A percentile compares a stretch with the other conserved stretches of the same genome.
These are phyloP conservation scores for Calocybe gambosa DNA, from an alignment of 1,284 basidiomycete species.

Conservation along the genomic window DNA sequence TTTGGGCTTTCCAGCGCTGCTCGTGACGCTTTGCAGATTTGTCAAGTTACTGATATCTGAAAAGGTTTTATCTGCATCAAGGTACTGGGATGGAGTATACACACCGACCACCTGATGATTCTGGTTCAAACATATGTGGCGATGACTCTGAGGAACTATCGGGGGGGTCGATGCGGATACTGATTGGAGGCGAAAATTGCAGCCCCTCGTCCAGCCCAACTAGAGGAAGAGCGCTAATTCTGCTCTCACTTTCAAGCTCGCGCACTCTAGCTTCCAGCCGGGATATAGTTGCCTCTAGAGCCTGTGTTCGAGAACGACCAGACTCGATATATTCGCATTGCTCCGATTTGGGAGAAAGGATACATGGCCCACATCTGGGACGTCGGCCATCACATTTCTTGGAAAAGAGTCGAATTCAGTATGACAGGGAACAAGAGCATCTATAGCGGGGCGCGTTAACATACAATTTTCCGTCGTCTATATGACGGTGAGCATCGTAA, in stretches of 20 bases:
- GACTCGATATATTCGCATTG: constrained; percentile 39
- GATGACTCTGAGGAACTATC: constrained; percentile 27
- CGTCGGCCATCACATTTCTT: constrained; percentile 40
- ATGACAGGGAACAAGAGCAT: background rate
- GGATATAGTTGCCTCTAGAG: constrained; percentile 35
- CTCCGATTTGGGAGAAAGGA: constrained; percentile 32
- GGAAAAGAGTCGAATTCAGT: constrained; percentile 3
- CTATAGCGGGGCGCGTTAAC: background rate
- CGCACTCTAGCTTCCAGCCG: constrained; percentile 34
- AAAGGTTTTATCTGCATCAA: background rate
- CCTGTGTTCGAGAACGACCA: constrained; percentile 34
- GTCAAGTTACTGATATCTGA: constrained; percentile 8
- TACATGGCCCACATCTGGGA: constrained; percentile 37
- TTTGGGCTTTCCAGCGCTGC: constrained; percentile 9
- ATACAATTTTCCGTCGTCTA: constrained; percentile 22
- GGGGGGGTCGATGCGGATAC: constrained; percentile 10
- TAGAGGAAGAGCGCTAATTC: constrained; percentile 33
- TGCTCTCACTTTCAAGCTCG: constrained; percentile 35
- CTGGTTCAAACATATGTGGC: constrained; percentile 17
- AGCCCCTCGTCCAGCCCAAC: constrained; percentile 33
- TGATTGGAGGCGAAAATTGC: constrained; percentile 15
- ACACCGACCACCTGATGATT: background rate
- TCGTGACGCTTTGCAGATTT: constrained; percentile 23
- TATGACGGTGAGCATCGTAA: constrained; percentile 26
- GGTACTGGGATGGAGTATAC: background rate